These are phyloP conservation scores for Pulveroboletus sp. DNA, from an alignment of 768 basidiomycete genomes.

Conservation along the genomic window DNA sequence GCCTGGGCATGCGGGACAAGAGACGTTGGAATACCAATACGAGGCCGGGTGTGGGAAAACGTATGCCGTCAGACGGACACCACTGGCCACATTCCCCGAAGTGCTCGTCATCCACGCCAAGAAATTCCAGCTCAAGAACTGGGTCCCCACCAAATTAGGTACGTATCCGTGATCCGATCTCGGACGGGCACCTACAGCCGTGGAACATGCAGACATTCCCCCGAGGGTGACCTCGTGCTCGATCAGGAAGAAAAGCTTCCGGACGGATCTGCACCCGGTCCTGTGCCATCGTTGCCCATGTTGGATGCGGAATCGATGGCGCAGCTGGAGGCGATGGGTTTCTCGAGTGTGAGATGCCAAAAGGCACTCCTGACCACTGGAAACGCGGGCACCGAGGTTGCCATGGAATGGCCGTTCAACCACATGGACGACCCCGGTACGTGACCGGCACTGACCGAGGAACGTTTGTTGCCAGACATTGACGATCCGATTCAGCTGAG, in stretches of 20 bases:
- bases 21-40: slow-evolving; percentile 78
- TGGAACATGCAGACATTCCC: slow-evolving; percentile 68
- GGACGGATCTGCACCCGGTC: slow-evolving; percentile 40
- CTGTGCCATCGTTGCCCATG: slow-evolving; percentile 45
- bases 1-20: slow-evolving; percentile 42
- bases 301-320: slow-evolving; percentile 74
- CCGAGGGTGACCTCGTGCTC: slow-evolving; percentile 57
- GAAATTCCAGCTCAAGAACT: slow-evolving; percentile 92
- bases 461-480: slow-evolving; percentile 68
- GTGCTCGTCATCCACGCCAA: slow-evolving; percentile 86
- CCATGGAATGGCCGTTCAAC: slow-evolving; percentile 93
- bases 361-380: slow-evolving; percentile 90
- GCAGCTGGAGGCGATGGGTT: slow-evolving; percentile 87
- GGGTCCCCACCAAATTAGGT: slow-evolving; percentile 97
- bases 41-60: slow-evolving; percentile 68
- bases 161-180: slow-evolving; percentile 15
- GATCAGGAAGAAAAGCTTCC: slow-evolving; percentile 67
- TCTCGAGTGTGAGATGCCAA: slow-evolving; percentile 80
- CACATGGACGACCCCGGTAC: slow-evolving; percentile 94
- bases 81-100: slow-evolving; percentile 84
- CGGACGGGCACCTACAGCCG: slow-evolving; percentile 1
- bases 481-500: slow-evolving; percentile 62
- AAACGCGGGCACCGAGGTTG: slow-evolving; percentile 64
- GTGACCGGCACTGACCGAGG: slow-evolving; percentile 3
- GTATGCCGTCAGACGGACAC: slow-evolving; percentile 62